These are phyloP conservation scores for Alternaria brassicae DNA, from an alignment of 2,329 filamentous ascomycete genomes.

Conservation along the genomic window DNA sequence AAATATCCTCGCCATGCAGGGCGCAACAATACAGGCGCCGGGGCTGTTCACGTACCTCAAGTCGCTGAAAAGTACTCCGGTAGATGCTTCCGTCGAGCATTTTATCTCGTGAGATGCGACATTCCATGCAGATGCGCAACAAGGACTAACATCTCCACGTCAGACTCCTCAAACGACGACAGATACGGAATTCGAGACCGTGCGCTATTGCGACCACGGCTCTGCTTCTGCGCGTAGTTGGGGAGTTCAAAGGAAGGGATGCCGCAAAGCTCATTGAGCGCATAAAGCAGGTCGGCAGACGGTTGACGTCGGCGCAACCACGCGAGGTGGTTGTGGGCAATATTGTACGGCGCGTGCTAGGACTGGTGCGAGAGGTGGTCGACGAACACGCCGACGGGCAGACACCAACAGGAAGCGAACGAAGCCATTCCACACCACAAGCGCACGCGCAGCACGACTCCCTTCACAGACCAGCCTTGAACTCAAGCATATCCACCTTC, in stretches of 20 bases:
- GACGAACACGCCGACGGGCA: conserved; percentile 77
- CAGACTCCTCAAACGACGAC: conserved; percentile 86
- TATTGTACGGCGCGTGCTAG: conserved; percentile 87
- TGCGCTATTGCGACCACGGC: conserved; percentile 92
- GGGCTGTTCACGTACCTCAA: conserved; percentile 80
- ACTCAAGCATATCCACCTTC: conserved; percentile 55
- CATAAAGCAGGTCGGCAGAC: conserved; percentile 78
- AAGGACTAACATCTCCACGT: conserved; percentile 3
- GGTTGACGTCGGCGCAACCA: conserved; percentile 82
- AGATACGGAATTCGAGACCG: conserved; percentile 85
- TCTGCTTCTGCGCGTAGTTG: conserved; percentile 85
- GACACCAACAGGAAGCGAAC: conserved; percentile 64
- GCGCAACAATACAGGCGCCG: conserved; percentile 62
- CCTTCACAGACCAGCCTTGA: conserved; percentile 46
- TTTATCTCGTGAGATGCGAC: conserved; percentile 73
- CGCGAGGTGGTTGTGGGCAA: conserved; percentile 93
- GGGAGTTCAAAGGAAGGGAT: conserved; percentile 78
- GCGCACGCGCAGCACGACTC: conserved; percentile 47
- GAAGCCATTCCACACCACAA: conserved; percentile 57
- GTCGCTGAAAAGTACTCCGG: conserved; percentile 70
- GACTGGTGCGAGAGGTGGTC: conserved; percentile 89
- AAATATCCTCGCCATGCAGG: conserved; percentile 31
- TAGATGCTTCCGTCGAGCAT: conserved; percentile 83
- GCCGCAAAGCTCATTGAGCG: conserved; percentile 79
- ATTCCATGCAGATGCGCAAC: conserved; percentile 1